Evolutionary conservation across 805 yeast species (phyloP), one percentile per base, ranked within the genome.

Genomic region (Lachancea kluyveri): DNA sequence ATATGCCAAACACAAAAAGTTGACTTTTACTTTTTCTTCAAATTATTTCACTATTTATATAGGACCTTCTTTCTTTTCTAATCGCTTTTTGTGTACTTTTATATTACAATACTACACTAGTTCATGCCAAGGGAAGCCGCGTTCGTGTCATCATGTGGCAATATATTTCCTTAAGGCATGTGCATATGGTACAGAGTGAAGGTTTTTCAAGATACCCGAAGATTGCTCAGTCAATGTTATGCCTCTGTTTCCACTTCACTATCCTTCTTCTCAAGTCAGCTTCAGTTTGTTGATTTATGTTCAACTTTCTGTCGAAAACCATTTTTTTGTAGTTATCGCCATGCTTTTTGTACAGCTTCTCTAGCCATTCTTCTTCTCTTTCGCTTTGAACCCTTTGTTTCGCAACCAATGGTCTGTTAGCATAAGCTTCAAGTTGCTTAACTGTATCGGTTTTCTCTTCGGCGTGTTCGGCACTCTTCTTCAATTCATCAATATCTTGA

Each of bases 241-340:
- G 59, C 28, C 52, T 45, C 52, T 70, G 68, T 54, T 76, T 77
- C 90, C 94, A 85, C 55, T 74, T 79, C 13, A 43, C 50, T 26
- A 90, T 65, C 53, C 92, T 74, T 57, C 73, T 74, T 59, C 70
- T 79, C 45, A 90, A 62, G 48, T 86, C 94, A 17, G 94, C 94
- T n/a, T 77, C 78, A 40, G 83, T 70, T 56, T 83, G 86, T 62
- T 88, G 96, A 59, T 70, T 73, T 2, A 79, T 72, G 57, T 90
- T 90, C 41, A 88, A 67, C 57, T 82, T 82, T 59, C 72, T 74
- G 57, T 92, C 98, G 83, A 94, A 82, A 55, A 76, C 80, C 98
- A 92, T 92, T 47, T 78, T 83, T 28, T 71, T 79, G 54, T 77
- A 87, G 55, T 92, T 80, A 43, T 86, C 94, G 11, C 96, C 96